Evolutionary conservation across 805 yeast species (phyloP).

Genomic region (Allodekkera sacchari): DNA sequence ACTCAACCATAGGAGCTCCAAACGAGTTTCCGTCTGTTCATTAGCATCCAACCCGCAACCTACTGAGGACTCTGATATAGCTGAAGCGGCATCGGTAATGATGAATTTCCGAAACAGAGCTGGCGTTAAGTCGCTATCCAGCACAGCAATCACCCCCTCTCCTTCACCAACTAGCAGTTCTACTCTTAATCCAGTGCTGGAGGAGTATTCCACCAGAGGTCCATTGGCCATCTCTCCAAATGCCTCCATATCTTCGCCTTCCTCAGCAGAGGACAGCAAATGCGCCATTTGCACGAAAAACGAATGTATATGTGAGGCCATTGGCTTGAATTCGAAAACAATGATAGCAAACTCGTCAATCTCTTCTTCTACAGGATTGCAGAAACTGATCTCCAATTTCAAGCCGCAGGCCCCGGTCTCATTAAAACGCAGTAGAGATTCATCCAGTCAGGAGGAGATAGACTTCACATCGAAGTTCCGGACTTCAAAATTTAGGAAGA

Average conservation of each 20-base stretch:
- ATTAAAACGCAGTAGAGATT: slow-evolving; percentile 30
- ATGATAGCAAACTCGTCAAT: not conserved
- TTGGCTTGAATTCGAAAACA: slow-evolving; percentile 30
- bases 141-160: slow-evolving; percentile 9
- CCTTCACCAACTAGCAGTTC: not conserved
- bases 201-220: too few species aligned
- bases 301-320: slow-evolving; percentile 56
- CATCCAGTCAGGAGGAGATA: slow-evolving; percentile 27
- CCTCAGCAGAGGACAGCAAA: slow-evolving; percentile 18
- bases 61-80: too few species aligned
- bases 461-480: slow-evolving; percentile 48
- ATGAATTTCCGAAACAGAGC: slow-evolving; percentile 18
- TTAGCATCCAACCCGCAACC: too few species aligned
- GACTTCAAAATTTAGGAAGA: slow-evolving; percentile 18
- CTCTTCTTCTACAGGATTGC: not conserved
- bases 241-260: not conserved
- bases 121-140: slow-evolving; percentile 4
- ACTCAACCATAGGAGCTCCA: too few species aligned
- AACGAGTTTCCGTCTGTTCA: too few species aligned
- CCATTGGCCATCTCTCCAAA: not conserved
- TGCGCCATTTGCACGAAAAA: slow-evolving; percentile 68
- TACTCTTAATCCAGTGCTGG: not conserved
- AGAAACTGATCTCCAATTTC: too few species aligned
- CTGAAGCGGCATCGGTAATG: slow-evolving; percentile 22
- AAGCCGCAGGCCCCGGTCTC: slow-evolving; percentile 65